A percentile compares a stretch with the other conserved stretches of the same genome.
Conservation (phyloP, 2,329 filamentous ascomycete genomes). For the Bipolaris bicolor region DNA sequence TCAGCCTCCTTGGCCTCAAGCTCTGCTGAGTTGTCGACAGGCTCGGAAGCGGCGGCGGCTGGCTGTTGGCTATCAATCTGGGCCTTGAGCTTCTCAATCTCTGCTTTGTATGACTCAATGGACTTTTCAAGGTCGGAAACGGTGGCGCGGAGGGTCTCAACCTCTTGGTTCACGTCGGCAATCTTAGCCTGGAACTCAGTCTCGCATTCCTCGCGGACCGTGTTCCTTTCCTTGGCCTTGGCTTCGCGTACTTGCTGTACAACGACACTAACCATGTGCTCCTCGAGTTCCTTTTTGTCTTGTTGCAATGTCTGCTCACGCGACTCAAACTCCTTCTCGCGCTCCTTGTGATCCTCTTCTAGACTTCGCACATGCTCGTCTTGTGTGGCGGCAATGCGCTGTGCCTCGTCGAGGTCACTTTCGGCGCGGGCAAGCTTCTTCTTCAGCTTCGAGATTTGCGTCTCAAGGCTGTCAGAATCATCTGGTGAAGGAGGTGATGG, state of each 20-base stretch:
- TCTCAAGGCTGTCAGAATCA: slow-evolving; percentile 37
- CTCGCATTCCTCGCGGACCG: slow-evolving; percentile 46
- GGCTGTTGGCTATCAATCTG: slow-evolving; percentile 31
- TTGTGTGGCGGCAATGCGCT: slow-evolving; percentile 36
- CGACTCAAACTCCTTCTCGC: slow-evolving; percentile 39
- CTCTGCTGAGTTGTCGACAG: slow-evolving; percentile 29
- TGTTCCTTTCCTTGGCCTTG: slow-evolving; percentile 45
- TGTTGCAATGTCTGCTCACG: slow-evolving; percentile 38
- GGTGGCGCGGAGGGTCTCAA: slow-evolving; percentile 20
- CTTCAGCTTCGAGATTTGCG: slow-evolving; percentile 42
- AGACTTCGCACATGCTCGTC: slow-evolving; percentile 40
- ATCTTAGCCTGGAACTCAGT: slow-evolving; percentile 42
- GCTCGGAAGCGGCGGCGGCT: slow-evolving; percentile 15
- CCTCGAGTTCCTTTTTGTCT: slow-evolving; percentile 50
- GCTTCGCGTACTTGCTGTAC: slow-evolving; percentile 51
- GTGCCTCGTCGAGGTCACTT: slow-evolving; percentile 44
- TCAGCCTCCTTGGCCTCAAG: slow-evolving; percentile 40
- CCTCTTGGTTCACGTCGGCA: slow-evolving; percentile 22
- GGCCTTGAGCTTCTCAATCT: slow-evolving; percentile 39
- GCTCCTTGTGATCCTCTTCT: slow-evolving; percentile 44
- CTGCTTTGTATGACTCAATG: slow-evolving; percentile 36
- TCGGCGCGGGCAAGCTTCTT: slow-evolving; percentile 39
- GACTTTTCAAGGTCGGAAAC: slow-evolving; percentile 35
- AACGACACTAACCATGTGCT: slow-evolving; percentile 52
- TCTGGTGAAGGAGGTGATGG: slow-evolving; percentile 40